Evolutionary conservation across 148 eudicot species (phyloP).

Genomic region (Camellia japonica): DNA sequence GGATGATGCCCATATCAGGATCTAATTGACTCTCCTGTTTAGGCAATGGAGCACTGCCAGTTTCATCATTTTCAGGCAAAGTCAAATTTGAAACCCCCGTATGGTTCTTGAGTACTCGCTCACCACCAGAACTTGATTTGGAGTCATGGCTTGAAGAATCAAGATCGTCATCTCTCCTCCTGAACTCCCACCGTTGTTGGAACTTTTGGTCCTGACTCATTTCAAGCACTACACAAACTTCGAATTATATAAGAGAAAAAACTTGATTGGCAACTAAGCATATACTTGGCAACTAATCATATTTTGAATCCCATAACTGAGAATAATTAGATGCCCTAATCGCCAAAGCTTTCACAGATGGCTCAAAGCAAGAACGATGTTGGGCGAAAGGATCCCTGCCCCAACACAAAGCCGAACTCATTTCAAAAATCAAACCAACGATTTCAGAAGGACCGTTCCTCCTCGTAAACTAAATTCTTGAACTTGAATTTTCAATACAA

Average conservation of each 20-base stretch:
- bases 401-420: not conserved
- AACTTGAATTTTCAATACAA: not conserved
- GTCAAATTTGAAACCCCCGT: conserved; percentile 22
- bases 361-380: not conserved
- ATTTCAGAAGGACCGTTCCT: conserved; percentile 6
- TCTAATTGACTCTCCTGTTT: conserved; percentile 8
- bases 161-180: conserved; percentile 41
- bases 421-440: not conserved
- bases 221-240: conserved; percentile 1
- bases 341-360: not conserved
- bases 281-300: not conserved
- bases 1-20: not conserved
- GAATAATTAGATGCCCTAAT: not conserved
- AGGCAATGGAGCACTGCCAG: conserved; percentile 15
- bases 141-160: conserved; percentile 60
- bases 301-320: not conserved
- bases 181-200: conserved; percentile 60
- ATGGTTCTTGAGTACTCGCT: conserved; percentile 36
- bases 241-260: not conserved
- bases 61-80: conserved; percentile 30
- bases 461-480: not conserved
- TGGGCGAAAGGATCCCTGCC: not conserved
- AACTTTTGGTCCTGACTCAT: conserved; percentile 53
- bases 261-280: not conserved
- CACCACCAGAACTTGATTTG: conserved; percentile 33